Base-by-base conservation (phyloP, 2,329 filamentous ascomycete species). In the Metarhizium robertsii region DNA sequence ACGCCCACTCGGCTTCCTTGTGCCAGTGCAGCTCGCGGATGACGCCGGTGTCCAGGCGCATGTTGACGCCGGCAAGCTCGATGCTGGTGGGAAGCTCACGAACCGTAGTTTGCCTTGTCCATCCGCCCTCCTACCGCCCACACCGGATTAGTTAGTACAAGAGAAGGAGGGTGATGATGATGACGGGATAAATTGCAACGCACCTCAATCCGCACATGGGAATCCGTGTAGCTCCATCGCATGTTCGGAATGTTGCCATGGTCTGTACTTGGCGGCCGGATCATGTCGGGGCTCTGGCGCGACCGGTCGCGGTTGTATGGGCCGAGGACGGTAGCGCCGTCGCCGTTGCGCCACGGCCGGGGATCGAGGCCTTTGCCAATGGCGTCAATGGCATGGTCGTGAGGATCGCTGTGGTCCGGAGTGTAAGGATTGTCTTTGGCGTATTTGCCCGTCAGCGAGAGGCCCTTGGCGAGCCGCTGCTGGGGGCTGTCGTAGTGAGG, bases 1-100 rank as follows among this genome's bases (percentile, higher is more conserved):
- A 90, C 0, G 85, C 85, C 87, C 87, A 90, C 65, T 91, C 87
- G 42, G 85, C 86, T 67, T 89, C 85, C 62, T 87, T 88, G 74
- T 91, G 87, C 87, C 87, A 91, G 66, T 91, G 87, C 8, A 91
- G 75, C 67, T 91, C 87, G 32, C 87, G 84, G 61, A 88, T 88
- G 36, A 85, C 87, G 40, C 86, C 86, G 59, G 81, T 72, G 43
- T 85, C 86, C 2, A 91, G 80, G 11, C 87, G 80, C 87, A 91
- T 91, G 67, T 91, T 89, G 54, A 90, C 87, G 45, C 84, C 83
- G 2, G 87, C 87, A 48, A 91, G 78, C 65, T 90, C 85, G n/a
- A 81, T 76, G 61, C 83, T 86, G 7, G 79, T 79, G 36, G 79
- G 77, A 3, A 88, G 75, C 69, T 87, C 84, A 36, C 82, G 78